Evolutionary conservation across 2,329 filamentous ascomycete genomes (phyloP), one percentile per base, ranked within the genome.

Genomic region (Tolypocladium cylindrosporum): DNA sequence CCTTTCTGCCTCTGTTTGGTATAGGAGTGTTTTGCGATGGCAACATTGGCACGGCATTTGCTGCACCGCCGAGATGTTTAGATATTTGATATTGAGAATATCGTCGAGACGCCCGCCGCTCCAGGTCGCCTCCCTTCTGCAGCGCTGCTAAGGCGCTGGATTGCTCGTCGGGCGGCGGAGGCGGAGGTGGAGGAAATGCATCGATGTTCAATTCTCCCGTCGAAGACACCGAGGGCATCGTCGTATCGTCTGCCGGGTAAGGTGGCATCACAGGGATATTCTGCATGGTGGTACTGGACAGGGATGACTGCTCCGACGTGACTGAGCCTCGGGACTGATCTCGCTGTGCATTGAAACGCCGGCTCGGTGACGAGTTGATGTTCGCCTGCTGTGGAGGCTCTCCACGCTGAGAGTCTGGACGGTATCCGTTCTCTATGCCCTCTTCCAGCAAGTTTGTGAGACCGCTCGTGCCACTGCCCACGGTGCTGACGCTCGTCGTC

Each of bases 21-120:
- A 93, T 81, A 1, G 90, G 90, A 4, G 88, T 87, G 61, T 87
- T 91, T 68, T 95, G 91, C 36, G 89, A 79, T 34, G 93, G 91
- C 24, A 97, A 83, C 68, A 95, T 89, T 8, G 92, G 91, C 19
- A 97, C 87, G 24, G 90, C 91, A 72, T 87, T 91, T 19, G 89
- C 82, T 43, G 88, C 87, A 19, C 86, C 83, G 13, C 93, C 93
- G 2, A 97, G 78, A 66, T 96, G 91, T 69, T 97, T 97, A 52
- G 91, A 90, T 64, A 99, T 96, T 68, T 99, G 94, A 70, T 97
- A 99, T 56, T 91, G 89, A 2, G 94, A 97, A 70, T 97, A 99
- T 67, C 94, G 82, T 64, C 93, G 83, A 16, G 94, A 99, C 1
- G 94, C 94, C 69, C 94, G 83, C 68, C 94, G 84, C 74, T 99